These are phyloP conservation scores for Berberis thunbergii DNA, from an alignment of 164 flowering plant genomes.

Conservation along the genomic window DNA sequence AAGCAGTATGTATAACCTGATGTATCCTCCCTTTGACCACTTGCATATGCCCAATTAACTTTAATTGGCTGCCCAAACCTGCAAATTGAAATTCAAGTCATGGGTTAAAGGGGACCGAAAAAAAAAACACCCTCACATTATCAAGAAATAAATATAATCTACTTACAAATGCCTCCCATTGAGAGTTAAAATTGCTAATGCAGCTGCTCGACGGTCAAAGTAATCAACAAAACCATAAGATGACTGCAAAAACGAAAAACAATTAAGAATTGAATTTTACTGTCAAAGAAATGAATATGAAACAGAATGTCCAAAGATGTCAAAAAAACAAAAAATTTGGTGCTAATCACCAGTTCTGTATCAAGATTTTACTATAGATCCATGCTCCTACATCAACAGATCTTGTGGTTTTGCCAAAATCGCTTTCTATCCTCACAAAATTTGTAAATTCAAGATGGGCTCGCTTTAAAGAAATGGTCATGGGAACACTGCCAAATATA, in stretches of 20 bases:
- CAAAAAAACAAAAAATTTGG: not conserved
- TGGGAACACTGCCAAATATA: no score
- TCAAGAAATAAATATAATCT: not conserved
- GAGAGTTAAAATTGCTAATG: conserved; percentile 55
- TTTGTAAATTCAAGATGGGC: no score
- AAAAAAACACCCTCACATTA: conserved; percentile 1
- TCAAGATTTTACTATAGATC: no score
- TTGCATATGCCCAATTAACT: conserved; percentile 82
- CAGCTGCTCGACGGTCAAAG: conserved; percentile 63
- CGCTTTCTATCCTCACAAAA: no score
- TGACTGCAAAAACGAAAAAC: conserved; percentile 34
- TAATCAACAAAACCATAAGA: conserved; percentile 76
- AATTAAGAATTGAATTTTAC: not conserved
- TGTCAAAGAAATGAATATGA: not conserved
- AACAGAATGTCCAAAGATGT: no score
- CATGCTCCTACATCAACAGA: no score
- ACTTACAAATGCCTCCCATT: conserved; percentile 68
- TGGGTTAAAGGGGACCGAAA: conserved; percentile 1
- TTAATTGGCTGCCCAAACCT: conserved; percentile 84
- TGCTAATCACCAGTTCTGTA: no score
- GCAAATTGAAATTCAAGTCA: conserved; percentile 11
- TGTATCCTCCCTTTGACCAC: conserved; percentile 67
- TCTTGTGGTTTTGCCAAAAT: no score
- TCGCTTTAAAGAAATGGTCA: no score
- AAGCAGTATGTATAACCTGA: conserved; percentile 27